These are phyloP conservation scores for Petunia axillaris DNA, from an alignment of 257 asterid species.

Conservation along the genomic window DNA sequence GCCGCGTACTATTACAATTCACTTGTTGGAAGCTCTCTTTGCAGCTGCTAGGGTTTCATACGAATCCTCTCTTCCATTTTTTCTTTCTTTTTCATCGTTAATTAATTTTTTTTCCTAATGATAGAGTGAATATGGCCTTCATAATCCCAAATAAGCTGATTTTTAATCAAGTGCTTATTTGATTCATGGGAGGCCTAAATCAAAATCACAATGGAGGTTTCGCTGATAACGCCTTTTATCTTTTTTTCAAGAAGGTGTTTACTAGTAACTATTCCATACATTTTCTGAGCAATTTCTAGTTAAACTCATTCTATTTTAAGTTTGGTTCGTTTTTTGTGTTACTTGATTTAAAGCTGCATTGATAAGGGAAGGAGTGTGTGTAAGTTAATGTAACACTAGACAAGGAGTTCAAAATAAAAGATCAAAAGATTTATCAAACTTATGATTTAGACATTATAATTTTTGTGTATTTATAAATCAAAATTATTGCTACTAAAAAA, in stretches of 20 bases:
- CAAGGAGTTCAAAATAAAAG: too few relatives aligned
- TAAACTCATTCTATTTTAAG: not conserved
- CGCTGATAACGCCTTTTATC: conserved; percentile 75
- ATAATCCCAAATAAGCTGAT: conserved; percentile 81
- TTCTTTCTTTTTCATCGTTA: not conserved
- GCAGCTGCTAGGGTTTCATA: not conserved
- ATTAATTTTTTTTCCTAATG: not conserved
- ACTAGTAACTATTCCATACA: conserved; percentile 77
- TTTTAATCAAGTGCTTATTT: conserved; percentile 53
- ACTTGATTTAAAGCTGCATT: too few relatives aligned
- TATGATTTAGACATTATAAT: too few relatives aligned
- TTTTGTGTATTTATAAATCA: too few relatives aligned
- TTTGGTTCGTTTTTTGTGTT: too few relatives aligned
- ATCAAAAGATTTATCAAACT: too few relatives aligned
- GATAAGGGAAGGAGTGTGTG: too few relatives aligned
- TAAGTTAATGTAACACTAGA: too few relatives aligned
- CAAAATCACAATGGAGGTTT: conserved; percentile 56
- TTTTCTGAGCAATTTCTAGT: not conserved
- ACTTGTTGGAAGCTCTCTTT: not conserved
- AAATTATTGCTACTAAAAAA: too few relatives aligned
- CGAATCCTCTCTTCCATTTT: too few relatives aligned
- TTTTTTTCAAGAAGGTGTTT: conserved; percentile 49
- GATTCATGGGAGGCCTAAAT: conserved; percentile 94
- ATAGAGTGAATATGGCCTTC: conserved; percentile 47
- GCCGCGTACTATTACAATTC: not conserved